A percentile compares a stretch with the other conserved stretches of the same genome.
phyloP scores from a whole-genome alignment of 2,329 filamentous ascomycete genomes.

The Penicillium sp. region DNA sequence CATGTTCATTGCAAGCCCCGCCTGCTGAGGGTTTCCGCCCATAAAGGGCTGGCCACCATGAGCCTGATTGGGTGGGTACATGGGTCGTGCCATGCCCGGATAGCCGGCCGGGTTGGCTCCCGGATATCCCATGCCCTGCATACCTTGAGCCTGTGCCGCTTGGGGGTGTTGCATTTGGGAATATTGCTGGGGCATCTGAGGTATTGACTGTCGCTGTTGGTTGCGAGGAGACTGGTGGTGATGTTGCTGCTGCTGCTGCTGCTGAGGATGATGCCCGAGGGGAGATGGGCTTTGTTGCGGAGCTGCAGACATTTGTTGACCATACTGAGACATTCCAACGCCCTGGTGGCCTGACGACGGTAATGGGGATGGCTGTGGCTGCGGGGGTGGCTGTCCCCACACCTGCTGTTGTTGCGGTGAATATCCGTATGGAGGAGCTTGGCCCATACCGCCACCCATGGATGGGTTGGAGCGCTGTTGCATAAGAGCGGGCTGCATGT shows the following conservation, averaged over 20 bases:
- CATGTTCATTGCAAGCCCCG: conserved; percentile 40
- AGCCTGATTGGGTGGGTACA: conserved; percentile 40
- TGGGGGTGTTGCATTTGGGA: conserved; percentile 39
- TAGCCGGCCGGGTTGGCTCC: conserved; percentile 35
- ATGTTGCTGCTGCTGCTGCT: conserved; percentile 37
- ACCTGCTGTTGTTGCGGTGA: conserved; percentile 62
- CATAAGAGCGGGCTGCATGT: conserved; percentile 61
- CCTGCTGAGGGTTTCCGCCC: conserved; percentile 37
- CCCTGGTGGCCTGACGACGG: conserved; percentile 40
- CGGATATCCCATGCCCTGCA: conserved; percentile 38
- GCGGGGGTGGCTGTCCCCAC: conserved; percentile 65
- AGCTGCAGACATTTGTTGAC: conserved; percentile 40
- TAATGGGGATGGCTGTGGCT: conserved; percentile 62
- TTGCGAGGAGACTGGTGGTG: conserved; percentile 48
- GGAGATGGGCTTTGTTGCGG: conserved; percentile 43
- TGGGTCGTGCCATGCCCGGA: conserved; percentile 36
- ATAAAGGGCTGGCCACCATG: conserved; percentile 37
- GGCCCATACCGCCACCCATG: conserved; percentile 51
- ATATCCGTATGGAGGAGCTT: conserved; percentile 57
- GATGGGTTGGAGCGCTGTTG: conserved; percentile 64
- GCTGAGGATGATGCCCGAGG: conserved; percentile 30
- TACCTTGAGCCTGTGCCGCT: conserved; percentile 28
- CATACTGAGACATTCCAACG: conserved; percentile 43
- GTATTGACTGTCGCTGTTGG: conserved; percentile 37
- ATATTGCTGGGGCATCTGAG: conserved; percentile 40